Conservation (phyloP, 441 rosid genomes). For the Isatis lusitanica region DNA sequence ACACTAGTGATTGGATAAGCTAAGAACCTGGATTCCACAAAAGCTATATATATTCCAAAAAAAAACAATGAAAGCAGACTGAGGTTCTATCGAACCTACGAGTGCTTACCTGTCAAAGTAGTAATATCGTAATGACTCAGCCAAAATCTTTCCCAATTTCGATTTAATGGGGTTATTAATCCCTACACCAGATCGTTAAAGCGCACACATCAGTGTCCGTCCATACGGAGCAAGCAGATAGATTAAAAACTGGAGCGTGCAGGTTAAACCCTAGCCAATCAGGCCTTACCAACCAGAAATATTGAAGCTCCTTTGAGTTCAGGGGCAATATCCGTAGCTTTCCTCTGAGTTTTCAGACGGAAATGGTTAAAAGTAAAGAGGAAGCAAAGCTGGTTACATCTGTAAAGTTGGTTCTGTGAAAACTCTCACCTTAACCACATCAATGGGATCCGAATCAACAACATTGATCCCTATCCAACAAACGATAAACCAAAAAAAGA, state of each 20-base stretch:
- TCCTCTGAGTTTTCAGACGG: conserved; percentile 52
- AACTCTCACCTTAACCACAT: conserved; percentile 47
- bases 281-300: conserved; percentile 72
- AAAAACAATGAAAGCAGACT: not conserved
- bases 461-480: conserved; percentile 31
- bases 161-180: conserved; percentile 58
- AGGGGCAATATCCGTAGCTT: conserved; percentile 57
- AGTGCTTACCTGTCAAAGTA: conserved; percentile 73
- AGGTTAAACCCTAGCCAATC: conserved; percentile 7
- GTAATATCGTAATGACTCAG: conserved; percentile 66
- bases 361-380: conserved; percentile 35
- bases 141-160: conserved; percentile 62
- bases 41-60: not conserved
- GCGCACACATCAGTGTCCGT: conserved; percentile 22
- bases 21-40: not conserved
- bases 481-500: not conserved
- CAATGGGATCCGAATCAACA: conserved; percentile 34
- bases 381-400: conserved; percentile 9
- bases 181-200: conserved; percentile 43
- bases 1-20: not conserved
- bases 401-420: not conserved
- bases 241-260: not conserved
- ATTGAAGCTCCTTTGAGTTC: conserved; percentile 76
- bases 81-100: not conserved
- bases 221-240: conserved; percentile 15